These are phyloP conservation scores for Claviceps spartinae DNA, from an alignment of 2,329 filamentous ascomycete species.

Conservation along the genomic window DNA sequence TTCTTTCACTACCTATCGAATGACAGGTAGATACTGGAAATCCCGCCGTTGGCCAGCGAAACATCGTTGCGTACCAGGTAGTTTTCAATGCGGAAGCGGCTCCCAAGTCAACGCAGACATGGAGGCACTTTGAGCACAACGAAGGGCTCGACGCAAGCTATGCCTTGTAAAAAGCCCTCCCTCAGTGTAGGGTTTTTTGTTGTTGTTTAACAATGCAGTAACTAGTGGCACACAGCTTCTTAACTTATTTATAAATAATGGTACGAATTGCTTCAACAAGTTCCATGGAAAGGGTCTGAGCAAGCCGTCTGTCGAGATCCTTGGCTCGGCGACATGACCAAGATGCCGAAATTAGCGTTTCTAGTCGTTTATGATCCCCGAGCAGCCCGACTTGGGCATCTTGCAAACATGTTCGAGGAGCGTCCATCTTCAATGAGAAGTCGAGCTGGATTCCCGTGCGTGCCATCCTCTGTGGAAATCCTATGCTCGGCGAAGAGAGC, in stretches of 20 bases:
- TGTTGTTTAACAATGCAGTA: background rate
- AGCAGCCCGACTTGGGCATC: background rate
- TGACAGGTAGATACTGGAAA: too few species aligned
- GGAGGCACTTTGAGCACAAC: background rate
- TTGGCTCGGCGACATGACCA: background rate
- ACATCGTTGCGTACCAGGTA: too few species aligned
- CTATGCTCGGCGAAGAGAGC: background rate
- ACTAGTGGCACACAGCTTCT: background rate
- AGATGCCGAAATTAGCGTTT: slow-evolving; percentile 13
- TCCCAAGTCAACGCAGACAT: background rate
- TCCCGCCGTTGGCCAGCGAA: too few species aligned
- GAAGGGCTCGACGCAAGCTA: background rate
- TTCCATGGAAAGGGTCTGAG: background rate
- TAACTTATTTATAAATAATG: too few species aligned
- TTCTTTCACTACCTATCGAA: background rate
- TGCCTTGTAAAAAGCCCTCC: background rate
- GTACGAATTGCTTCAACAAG: background rate
- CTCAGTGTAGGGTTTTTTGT: background rate
- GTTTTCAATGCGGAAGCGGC: too few species aligned
- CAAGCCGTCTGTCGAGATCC: too few species aligned
- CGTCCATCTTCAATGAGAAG: background rate
- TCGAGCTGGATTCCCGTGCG: background rate
- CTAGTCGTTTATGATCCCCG: slow-evolving; percentile 12
- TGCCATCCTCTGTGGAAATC: slow-evolving; percentile 9
- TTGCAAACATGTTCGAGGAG: background rate